Conservation (phyloP, 1,284 basidiomycete genomes). For the Ceratobasidium sp. region DNA sequence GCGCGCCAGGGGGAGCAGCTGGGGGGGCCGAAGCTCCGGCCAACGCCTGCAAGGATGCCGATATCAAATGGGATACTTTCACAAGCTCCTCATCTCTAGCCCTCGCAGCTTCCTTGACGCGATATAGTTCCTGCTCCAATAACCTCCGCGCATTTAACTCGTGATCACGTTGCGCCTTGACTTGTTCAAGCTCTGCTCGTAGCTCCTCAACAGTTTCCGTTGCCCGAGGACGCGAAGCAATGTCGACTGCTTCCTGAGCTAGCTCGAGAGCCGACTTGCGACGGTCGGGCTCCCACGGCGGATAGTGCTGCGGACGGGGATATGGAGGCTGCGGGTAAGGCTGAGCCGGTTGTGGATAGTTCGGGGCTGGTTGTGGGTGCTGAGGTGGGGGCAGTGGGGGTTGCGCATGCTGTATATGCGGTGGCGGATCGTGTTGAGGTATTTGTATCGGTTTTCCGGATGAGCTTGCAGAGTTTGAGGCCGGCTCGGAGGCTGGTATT, state of each 20-base stretch:
- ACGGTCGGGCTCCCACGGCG: constrained; percentile 22
- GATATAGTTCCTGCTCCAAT: constrained; percentile 21
- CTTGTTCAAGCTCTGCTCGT: constrained; percentile 18
- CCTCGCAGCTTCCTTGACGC: constrained; percentile 21
- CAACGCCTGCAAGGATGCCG: constrained; percentile 36
- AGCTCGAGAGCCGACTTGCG: constrained; percentile 37
- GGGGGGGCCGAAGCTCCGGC: constrained; percentile 4
- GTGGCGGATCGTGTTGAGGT: constrained; percentile 16
- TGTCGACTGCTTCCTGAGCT: constrained; percentile 33
- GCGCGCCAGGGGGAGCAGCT: not conserved
- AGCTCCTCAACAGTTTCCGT: constrained; percentile 19
- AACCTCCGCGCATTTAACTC: constrained; percentile 14
- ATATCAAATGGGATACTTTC: constrained; percentile 27
- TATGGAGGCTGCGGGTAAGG: constrained; percentile 3
- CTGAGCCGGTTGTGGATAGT: not conserved
- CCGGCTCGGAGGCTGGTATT: not conserved
- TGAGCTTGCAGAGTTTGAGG: not conserved
- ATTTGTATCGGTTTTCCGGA: not conserved
- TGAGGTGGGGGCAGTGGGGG: not conserved
- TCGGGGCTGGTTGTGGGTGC: not conserved
- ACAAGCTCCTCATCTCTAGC: constrained; percentile 31
- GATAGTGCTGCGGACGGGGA: constrained; percentile 5
- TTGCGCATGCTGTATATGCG: not conserved
- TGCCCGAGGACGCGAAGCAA: constrained; percentile 11
- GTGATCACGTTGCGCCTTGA: constrained; percentile 35